Evolutionary conservation across 179 eudicot species (phyloP).

Genomic region (Carnegiea gigantea): DNA sequence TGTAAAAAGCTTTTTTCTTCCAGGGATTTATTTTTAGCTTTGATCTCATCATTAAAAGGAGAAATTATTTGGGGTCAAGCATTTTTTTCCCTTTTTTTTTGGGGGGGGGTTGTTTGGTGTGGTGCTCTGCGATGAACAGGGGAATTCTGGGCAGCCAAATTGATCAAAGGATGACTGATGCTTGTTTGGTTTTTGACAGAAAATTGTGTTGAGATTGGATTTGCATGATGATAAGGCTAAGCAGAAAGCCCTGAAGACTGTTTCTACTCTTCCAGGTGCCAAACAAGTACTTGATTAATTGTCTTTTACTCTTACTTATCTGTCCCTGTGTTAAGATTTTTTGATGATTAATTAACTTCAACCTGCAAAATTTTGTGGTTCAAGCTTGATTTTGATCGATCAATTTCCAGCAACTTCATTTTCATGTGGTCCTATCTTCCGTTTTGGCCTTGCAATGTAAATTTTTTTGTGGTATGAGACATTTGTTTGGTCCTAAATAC

Average conservation of each 20-base stretch:
- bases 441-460: not conserved
- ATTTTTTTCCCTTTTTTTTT: not conserved
- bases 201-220: slow-evolving; percentile 71
- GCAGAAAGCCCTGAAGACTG: slow-evolving; percentile 80
- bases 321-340: not conserved
- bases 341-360: not conserved
- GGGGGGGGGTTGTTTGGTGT: not conserved
- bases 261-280: slow-evolving; percentile 72
- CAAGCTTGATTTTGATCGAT: not conserved
- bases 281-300: not conserved
- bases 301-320: not conserved
- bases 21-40: too few species aligned
- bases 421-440: not conserved
- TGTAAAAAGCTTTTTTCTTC: not conserved
- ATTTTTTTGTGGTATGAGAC: not conserved
- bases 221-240: slow-evolving; percentile 70
- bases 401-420: not conserved
- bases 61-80: too few species aligned
- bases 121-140: not conserved
- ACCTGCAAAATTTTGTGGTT: not conserved
- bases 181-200: slow-evolving; percentile 41
- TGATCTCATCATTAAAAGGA: not conserved
- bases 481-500: not conserved
- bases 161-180: not conserved
- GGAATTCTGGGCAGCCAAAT: not conserved